These are phyloP conservation scores for Ustilago xerochloae DNA, from an alignment of 1,284 basidiomycete genomes.

Conservation along the genomic window DNA sequence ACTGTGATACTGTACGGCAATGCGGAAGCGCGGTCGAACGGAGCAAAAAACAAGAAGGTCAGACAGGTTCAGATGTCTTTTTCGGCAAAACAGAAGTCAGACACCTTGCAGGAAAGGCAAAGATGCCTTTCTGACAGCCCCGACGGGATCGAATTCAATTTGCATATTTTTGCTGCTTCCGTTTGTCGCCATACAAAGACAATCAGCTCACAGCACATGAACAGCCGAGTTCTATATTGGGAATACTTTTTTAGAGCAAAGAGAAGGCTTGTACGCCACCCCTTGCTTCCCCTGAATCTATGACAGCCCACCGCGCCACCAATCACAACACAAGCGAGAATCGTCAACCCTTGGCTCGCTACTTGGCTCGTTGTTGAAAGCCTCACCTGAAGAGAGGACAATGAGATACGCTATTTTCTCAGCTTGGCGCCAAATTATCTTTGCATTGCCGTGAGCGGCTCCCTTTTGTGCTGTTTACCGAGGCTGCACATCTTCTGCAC, in stretches of 20 bases:
- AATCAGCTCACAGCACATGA: background rate
- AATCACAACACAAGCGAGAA: background rate
- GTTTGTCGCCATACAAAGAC: background rate
- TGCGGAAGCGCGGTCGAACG: background rate
- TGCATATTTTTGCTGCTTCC: background rate
- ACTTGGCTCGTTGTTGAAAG: no score
- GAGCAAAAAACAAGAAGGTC: no score
- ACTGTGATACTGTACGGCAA: background rate
- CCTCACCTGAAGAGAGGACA: background rate
- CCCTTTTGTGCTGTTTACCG: background rate
- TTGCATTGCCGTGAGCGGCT: background rate
- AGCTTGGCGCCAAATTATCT: background rate
- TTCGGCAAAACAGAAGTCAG: background rate
- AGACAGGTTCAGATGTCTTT: background rate
- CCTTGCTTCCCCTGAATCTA: background rate
- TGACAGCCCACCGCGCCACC: background rate
- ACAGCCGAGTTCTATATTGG: constrained; percentile 8
- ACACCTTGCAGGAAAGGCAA: background rate
- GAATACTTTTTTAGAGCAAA: background rate
- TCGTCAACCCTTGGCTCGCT: no score
- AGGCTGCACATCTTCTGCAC: no score
- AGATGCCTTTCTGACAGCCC: background rate
- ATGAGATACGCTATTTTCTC: background rate
- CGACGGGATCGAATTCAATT: background rate
- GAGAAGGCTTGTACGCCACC: background rate